Evolutionary conservation across 2,329 filamentous ascomycete genomes (phyloP).

Genomic region (Aspergillus japonicus): DNA sequence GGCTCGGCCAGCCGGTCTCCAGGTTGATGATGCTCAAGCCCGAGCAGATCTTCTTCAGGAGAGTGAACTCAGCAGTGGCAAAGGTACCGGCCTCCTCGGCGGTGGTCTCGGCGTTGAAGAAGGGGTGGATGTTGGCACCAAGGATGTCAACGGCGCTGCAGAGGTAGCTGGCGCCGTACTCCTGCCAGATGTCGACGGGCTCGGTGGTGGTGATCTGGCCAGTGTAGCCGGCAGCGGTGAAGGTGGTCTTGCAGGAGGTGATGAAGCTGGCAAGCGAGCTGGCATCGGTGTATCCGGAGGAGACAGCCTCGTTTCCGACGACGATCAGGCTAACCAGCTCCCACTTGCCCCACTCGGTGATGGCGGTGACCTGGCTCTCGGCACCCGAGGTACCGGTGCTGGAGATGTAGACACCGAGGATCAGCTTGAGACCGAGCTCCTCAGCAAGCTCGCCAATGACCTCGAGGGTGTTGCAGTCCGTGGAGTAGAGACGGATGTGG

Average conservation of each 20-base stretch:
- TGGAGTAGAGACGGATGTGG: slow-evolving; percentile 80
- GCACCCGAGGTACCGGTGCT: slow-evolving; percentile 60
- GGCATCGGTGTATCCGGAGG: slow-evolving; percentile 67
- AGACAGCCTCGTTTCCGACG: slow-evolving; percentile 87
- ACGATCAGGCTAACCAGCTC: slow-evolving; percentile 75
- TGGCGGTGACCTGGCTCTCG: slow-evolving; percentile 69
- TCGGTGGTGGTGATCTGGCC: slow-evolving; percentile 82
- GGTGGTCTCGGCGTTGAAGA: slow-evolving; percentile 74
- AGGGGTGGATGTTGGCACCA: slow-evolving; percentile 86
- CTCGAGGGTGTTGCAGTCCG: slow-evolving; percentile 80
- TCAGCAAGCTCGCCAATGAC: slow-evolving; percentile 70
- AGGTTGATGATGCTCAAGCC: slow-evolving; percentile 74
- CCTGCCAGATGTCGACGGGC: slow-evolving; percentile 73
- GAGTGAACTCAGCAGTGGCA: slow-evolving; percentile 68
- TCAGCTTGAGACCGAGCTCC: slow-evolving; percentile 69
- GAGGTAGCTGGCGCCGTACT: slow-evolving; percentile 54
- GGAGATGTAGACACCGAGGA: slow-evolving; percentile 85
- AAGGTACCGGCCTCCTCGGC: slow-evolving; percentile 72
- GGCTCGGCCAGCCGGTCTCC: slow-evolving; percentile 85
- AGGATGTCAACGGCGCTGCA: slow-evolving; percentile 75
- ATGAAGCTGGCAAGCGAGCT: slow-evolving; percentile 69
- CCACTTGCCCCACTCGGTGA: slow-evolving; percentile 73
- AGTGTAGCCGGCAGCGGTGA: slow-evolving; percentile 65
- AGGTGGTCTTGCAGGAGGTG: slow-evolving; percentile 60
- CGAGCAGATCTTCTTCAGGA: slow-evolving; percentile 69